phyloP scores from a whole-genome alignment of 2,329 filamentous ascomycete species.

The Pyrenochaeta sp. region DNA sequence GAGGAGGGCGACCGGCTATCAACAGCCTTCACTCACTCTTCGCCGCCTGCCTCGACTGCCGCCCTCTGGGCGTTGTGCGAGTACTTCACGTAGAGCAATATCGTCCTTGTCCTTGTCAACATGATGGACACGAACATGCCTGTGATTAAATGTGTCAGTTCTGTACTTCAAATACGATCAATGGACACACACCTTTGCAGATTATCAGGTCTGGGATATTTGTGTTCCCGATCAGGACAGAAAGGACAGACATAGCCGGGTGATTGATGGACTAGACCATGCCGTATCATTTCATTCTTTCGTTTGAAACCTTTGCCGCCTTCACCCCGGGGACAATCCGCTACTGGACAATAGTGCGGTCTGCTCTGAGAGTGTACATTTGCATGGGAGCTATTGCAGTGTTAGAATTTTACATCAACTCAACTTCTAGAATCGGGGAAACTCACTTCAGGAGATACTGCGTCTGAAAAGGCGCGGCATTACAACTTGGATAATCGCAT shows the following conservation, averaged over 20 bases:
- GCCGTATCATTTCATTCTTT: conserved; percentile 75
- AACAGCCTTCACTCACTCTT: conserved; percentile 54
- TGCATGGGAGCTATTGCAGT: conserved; percentile 69
- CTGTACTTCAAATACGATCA: neutral
- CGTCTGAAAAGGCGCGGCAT: conserved; percentile 76
- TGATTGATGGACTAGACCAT: conserved; percentile 89
- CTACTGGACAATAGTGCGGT: conserved; percentile 69
- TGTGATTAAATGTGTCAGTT: conserved; percentile 43
- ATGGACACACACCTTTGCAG: conserved; percentile 76
- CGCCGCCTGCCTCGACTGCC: conserved; percentile 80
- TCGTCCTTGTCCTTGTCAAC: conserved; percentile 90
- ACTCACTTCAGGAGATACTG: conserved; percentile 75
- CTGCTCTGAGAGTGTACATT: conserved; percentile 70
- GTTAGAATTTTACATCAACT: neutral
- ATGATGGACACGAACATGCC: conserved; percentile 93
- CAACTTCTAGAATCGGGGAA: neutral
- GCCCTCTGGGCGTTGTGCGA: conserved; percentile 85
- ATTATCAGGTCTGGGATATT: conserved; percentile 94
- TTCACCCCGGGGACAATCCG: conserved; percentile 63
- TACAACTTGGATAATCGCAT: conserved; percentile 71
- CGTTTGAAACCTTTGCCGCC: conserved; percentile 73
- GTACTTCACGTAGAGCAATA: conserved; percentile 77
- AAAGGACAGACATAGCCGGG: conserved; percentile 97
- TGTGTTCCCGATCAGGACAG: conserved; percentile 91
- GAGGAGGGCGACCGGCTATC: neutral